Conservation (phyloP, 345 rosid species). For the Gynandropsis gynandra region DNA sequence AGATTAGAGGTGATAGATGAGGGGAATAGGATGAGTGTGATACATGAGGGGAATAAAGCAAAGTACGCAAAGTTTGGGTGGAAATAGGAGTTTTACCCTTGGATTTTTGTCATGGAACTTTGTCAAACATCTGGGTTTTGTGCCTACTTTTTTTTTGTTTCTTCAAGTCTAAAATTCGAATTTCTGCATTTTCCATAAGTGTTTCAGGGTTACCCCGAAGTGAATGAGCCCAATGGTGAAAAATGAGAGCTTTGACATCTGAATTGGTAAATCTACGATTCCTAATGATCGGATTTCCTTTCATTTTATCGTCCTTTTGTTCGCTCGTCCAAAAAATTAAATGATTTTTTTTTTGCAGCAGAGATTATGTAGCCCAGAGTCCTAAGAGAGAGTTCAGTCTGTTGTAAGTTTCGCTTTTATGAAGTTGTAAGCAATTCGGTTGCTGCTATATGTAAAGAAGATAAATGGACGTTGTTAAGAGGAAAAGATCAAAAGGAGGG, state of each 20-base stretch:
- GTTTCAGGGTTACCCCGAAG: conserved; percentile 4
- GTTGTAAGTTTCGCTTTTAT: not conserved
- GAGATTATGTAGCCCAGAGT: not conserved
- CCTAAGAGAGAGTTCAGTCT: conserved; percentile 5
- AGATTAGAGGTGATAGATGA: too few relatives aligned
- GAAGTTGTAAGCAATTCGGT: not conserved
- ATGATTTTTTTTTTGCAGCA: not conserved
- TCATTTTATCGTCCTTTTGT: not conserved
- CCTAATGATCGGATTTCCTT: not conserved
- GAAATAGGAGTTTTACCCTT: too few relatives aligned
- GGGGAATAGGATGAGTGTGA: too few relatives aligned
- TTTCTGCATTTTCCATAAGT: conserved; percentile 3
- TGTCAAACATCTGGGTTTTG: conserved; percentile 17
- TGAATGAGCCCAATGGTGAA: conserved; percentile 4
- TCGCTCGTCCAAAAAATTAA: not conserved
- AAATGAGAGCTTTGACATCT: conserved; percentile 17
- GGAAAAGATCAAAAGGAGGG: conserved; percentile 64
- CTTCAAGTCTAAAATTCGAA: not conserved
- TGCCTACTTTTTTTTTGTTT: conserved; percentile 9
- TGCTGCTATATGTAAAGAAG: conserved; percentile 23
- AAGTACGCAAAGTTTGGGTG: too few relatives aligned
- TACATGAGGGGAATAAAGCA: too few relatives aligned
- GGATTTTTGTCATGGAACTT: not conserved
- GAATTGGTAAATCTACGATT: conserved; percentile 18
- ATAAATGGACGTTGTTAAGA: conserved; percentile 60